Evolutionary conservation across 2,329 filamentous ascomycete genomes (phyloP), one percentile per base, ranked within the genome.

Genomic region (Cercospora sp.): DNA sequence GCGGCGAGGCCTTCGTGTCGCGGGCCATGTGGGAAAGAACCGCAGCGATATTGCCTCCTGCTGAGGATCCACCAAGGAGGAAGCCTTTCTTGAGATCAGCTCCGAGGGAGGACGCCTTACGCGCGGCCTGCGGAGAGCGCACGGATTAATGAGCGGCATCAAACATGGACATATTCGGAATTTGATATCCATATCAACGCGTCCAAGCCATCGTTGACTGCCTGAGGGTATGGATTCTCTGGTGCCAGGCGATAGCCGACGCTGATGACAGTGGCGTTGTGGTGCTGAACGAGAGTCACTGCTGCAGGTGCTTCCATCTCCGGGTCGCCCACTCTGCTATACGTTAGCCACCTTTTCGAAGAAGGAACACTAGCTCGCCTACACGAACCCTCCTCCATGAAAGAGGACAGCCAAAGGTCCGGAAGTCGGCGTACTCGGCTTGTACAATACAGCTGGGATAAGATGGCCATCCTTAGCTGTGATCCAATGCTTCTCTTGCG

Each of bases 141-240:
- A 53, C 26, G 61, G 45, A 23, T 33, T 13, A 61, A 20, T 40
- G 10, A 28, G 16, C 13, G 20, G 30, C 20, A 23, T 16, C 5
- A 18, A 12, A 28, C 16, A 40, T 40, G 16, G 36, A 40, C 5
- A 3, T n/a, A n/a, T 40, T 40, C 36, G 36, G 36, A 40, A n/a
- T n/a, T 77, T 28, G 85, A 82, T 12, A 89, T 80, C 77, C 86
- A 89, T 12, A 88, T 78, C 20, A 90, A 78, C 1, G 87, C 86
- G 64, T 88, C 87, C n/a, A 87, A 87, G 28, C 87, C 86, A 69
- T 90, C 88, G 69, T 89, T 86, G 3, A 89, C 86, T 0, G 87
- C 85, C 0, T 84, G 86, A 2, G 88, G 88, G 72, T 89, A 89
- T 0, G 86, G 86, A 68, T 84, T 79, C 74, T 89, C 87, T 2